Evolutionary conservation across 1,284 basidiomycete species (phyloP), one percentile per base, ranked within the genome.

Genomic region (Malassezia yamatoensis): DNA sequence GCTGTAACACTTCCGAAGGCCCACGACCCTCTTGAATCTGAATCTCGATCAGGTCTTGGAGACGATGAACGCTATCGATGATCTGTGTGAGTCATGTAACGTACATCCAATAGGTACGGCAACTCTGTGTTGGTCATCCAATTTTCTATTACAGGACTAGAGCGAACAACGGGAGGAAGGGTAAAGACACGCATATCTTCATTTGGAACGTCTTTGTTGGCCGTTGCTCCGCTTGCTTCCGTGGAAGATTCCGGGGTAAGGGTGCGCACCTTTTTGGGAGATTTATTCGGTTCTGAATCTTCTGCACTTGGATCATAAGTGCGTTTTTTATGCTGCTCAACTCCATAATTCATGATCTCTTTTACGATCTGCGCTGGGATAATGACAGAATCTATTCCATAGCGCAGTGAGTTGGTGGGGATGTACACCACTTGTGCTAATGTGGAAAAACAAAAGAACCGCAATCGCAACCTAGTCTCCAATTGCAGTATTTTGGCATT

Each of bases 401-500:
- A 20, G 35, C 18, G 33, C 20, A 51, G 21, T 13, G 12, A 29
- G 15, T 43, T 37, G 8, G 38, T 42, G 3, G 54, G 54, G 32
- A 57, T 32, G 32, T 42, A 49, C 5, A 52, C n/a, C 6, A 29
- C 18, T 29, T 57, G 49, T 4, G 37, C 44, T 13, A 57, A 41
- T 1, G 44, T 47, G 21, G 33, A n/a, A 24, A 57, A 52, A 13
- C 43, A 47, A 11, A 60, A 12, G n/a, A 37, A 51, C 34, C 61
- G 43, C 2, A 63, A 7, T 1, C 60, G 50, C 18, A 61, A 38
- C 9, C 29, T 13, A 11, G 58, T 59, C 21, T 43, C 48, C 6
- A 54, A 49, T 2, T 44, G 56, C 1, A 32, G 41, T 12, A 40
- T 39, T 12, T 18, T 45, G 18, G 37, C 51, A 1, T 53, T 18